Evolutionary conservation across 345 rosid genomes (phyloP), one percentile per base, ranked within the genome.

Genomic region (Populus ilicifolia): DNA sequence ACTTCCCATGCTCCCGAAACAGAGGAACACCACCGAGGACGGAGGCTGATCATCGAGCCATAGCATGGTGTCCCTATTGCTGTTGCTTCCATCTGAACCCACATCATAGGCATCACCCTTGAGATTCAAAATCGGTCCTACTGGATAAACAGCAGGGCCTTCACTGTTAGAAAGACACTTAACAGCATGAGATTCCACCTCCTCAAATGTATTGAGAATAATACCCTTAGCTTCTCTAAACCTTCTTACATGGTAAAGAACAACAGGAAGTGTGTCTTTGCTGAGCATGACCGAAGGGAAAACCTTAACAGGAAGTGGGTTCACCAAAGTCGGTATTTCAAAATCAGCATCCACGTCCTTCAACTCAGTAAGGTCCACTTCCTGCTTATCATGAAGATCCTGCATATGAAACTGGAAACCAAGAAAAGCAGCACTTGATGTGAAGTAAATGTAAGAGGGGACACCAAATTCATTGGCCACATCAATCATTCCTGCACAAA

Each of bases 381-480:
- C 2, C 13, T 65, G 71, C 5, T 56, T 20, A 25, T 76, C 78
- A 10, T 76, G 63, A 23, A 71, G 71, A 44, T 27, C 6, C 25
- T 63, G 73, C 17, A 76, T 0, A 4, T 71, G 29, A 20, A 80
- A 11, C 80, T 8, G 29, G 33, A 76, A 39, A 5, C 69, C 79
- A 8, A 80, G 56, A 39, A 39, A 80, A 27, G 76, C 61, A 6
- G 79, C 79, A 61, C 69, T 12, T 2, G 79, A 71, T 48, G 83
- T 66, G 18, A 21, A 76, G 79, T 65, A 80, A 23, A 52, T 33
- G 2, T 80, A 80, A 2, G 83, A 76, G 0, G 83, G 83, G 17
- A 75, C 64, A 2, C 73, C 80, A 25, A 80, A 72, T 5, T 76
- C 79, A 2, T 66, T 72, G 64, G 79, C 83, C 16, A 75, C 77